These are phyloP conservation scores for Xylaria arbuscula DNA, from an alignment of 2,329 filamentous ascomycete species.

Conservation along the genomic window DNA sequence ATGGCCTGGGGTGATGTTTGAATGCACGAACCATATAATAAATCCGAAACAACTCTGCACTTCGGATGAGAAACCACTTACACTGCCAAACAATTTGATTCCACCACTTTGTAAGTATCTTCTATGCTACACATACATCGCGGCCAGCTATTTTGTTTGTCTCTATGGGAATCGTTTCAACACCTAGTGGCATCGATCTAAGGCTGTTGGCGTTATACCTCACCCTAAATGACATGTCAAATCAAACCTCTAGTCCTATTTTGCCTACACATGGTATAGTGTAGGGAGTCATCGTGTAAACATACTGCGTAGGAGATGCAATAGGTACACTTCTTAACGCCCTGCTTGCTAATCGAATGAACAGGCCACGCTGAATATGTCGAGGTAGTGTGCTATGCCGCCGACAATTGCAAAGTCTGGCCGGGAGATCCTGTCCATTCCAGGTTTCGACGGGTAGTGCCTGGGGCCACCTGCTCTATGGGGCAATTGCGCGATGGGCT, in stretches of 20 bases:
- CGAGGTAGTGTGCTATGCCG: no score
- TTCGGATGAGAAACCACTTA: neutral
- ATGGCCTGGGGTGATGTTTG: no score
- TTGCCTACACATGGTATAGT: neutral
- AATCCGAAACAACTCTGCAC: neutral
- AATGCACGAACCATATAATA: neutral
- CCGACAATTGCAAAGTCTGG: no score
- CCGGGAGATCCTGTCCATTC: conserved; percentile 5
- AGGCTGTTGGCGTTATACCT: neutral
- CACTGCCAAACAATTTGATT: no score
- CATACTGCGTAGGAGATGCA: neutral
- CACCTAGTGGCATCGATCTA: neutral
- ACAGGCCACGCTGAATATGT: no score
- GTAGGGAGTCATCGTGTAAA: neutral
- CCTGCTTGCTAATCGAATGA: no score
- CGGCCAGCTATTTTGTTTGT: no score
- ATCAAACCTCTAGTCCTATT: neutral
- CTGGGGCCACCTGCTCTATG: conserved; percentile 11
- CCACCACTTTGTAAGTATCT: no score
- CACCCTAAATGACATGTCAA: neutral
- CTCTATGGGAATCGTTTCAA: neutral
- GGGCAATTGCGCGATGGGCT: neutral
- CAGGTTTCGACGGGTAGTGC: neutral
- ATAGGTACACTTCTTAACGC: no score
- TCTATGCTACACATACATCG: no score